Percentiles rank a stretch among this genome's conserved stretches.
These are phyloP conservation scores for Penicillium daleae DNA, from an alignment of 495 filamentous ascomycete genomes.

Conservation along the genomic window DNA sequence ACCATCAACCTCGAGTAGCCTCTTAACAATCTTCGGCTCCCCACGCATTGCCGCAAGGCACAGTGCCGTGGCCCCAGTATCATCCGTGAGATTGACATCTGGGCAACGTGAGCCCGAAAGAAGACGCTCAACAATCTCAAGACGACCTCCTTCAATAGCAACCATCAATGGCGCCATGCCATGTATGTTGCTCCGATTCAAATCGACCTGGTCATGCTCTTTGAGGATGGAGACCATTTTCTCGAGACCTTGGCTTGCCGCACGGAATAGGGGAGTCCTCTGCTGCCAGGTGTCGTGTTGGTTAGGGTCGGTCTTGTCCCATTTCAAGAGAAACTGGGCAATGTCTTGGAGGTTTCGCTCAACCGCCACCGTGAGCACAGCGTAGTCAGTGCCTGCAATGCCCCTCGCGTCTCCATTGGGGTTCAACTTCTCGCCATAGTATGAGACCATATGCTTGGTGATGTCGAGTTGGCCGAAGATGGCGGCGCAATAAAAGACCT, in stretches of 20 bases:
- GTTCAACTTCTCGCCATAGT: slow-evolving; percentile 26
- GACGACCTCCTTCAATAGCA: slow-evolving; percentile 16
- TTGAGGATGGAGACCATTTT: slow-evolving; percentile 23
- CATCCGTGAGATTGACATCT: slow-evolving; percentile 24
- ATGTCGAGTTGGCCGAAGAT: slow-evolving; percentile 27
- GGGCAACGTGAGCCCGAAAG: slow-evolving; percentile 18
- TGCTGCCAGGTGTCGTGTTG: slow-evolving; percentile 26
- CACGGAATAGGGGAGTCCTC: slow-evolving; percentile 27
- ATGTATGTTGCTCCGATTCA: slow-evolving; percentile 23
- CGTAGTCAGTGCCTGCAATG: slow-evolving; percentile 19
- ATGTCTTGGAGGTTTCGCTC: slow-evolving; percentile 20
- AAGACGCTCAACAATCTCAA: slow-evolving; percentile 12
- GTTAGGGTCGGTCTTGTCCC: slow-evolving; percentile 32
- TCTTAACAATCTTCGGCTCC: slow-evolving; percentile 19
- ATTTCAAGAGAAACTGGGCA: slow-evolving; percentile 20
- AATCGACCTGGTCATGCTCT: slow-evolving; percentile 21
- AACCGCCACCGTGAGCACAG: slow-evolving; percentile 27
- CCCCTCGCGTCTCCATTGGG: slow-evolving; percentile 19
- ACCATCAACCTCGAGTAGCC: slow-evolving; percentile 21
- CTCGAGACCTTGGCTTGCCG: slow-evolving; percentile 18
- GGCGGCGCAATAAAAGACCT: slow-evolving; percentile 32
- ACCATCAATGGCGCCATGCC: slow-evolving; percentile 27
- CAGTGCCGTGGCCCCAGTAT: slow-evolving; percentile 27
- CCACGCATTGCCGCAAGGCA: slow-evolving; percentile 25
- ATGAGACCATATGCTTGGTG: slow-evolving; percentile 24